A percentile compares a stretch with the other conserved stretches of the same genome.
Evolutionary conservation across 2,329 filamentous ascomycete species (phyloP).

Genomic region (Gliomastix tumulicola): DNA sequence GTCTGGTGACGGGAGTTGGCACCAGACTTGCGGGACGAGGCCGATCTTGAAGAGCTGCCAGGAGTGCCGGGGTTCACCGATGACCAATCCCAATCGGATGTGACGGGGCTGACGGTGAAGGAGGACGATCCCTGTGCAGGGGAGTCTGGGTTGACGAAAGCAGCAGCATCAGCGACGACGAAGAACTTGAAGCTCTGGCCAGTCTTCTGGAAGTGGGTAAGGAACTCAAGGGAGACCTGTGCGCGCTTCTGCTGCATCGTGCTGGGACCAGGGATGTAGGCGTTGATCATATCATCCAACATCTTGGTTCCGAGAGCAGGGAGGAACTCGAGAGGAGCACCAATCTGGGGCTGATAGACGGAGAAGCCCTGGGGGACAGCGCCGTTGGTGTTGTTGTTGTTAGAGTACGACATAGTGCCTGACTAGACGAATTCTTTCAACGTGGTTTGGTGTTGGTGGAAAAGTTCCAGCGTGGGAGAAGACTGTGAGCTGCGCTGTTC

Average conservation of each 20-base stretch:
- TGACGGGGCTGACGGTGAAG: slow-evolving; percentile 41
- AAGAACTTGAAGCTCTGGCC: slow-evolving; percentile 57
- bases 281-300: slow-evolving; percentile 52
- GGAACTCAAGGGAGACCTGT: slow-evolving; percentile 52
- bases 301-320: slow-evolving; percentile 57
- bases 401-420: too few species aligned
- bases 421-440: too few species aligned
- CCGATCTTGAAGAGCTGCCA: slow-evolving; percentile 18
- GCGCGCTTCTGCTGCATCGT: slow-evolving; percentile 53
- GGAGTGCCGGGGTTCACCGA: slow-evolving; percentile 21
- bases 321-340: slow-evolving; percentile 55
- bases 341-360: slow-evolving; percentile 51
- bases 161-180: slow-evolving; percentile 24
- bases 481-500: too few species aligned
- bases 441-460: too few species aligned
- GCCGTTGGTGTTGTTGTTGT: too few species aligned
- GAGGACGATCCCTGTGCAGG: slow-evolving; percentile 38
- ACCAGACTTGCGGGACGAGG: slow-evolving; percentile 13
- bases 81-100: slow-evolving; percentile 40
- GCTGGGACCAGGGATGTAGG: slow-evolving; percentile 46
- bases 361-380: slow-evolving; percentile 43
- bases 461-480: too few species aligned
- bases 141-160: slow-evolving; percentile 31
- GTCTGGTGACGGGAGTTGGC: slow-evolving; percentile 17
- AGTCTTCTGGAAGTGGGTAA: slow-evolving; percentile 42